Base-by-base conservation (phyloP, 768 basidiomycete species). In the Omphalotus guepiniiformis region DNA sequence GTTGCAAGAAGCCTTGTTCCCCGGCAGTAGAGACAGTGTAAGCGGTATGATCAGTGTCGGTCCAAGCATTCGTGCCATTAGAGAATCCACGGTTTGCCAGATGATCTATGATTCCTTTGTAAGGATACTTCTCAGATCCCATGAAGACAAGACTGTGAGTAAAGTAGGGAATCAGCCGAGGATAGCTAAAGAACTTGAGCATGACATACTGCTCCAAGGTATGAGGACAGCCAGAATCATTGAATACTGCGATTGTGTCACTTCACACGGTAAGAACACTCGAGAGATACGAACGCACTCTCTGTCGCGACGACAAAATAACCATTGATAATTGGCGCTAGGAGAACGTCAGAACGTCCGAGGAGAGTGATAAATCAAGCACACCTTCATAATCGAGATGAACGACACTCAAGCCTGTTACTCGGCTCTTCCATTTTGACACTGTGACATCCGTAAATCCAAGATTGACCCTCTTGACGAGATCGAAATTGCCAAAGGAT, bases 11-110 rank as follows among this genome's bases (percentile, higher is more conserved):
- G 6, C 96, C 96, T 58, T 95, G 88, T 50, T 86, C 83, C 52
- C 96, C 96, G 11, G 96, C 96, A 7, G 95, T 98, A 3, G 88
- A 86, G 47, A 95, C 85, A 8, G 96, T 98, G 63, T 97, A 99
- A 7, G 91, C 91, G 38, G 94, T 96, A 59, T 96, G 85, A 59
- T 93, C 91, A 36, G 80, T 93, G 59, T 89, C 95, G 3, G 96
- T 98, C 96, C 95, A 99, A 1, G 95, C 95, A 63, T 97, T 96
- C 7, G 87, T 91, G 27, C 90, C 91, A 52, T 88, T 82, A 6
- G 91, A 88, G 62, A 94, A 93, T 16, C 91, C 91, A 47, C 93
- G 81, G 63, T 97, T 98, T 2, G 96, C 96, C 18, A 99, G 75
- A 48, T 89, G 83, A 68, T 98, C 95, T 46, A 99, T 79, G 43